These are phyloP conservation scores for Xylaria scruposa DNA, from an alignment of 495 filamentous ascomycete genomes.

Conservation along the genomic window DNA sequence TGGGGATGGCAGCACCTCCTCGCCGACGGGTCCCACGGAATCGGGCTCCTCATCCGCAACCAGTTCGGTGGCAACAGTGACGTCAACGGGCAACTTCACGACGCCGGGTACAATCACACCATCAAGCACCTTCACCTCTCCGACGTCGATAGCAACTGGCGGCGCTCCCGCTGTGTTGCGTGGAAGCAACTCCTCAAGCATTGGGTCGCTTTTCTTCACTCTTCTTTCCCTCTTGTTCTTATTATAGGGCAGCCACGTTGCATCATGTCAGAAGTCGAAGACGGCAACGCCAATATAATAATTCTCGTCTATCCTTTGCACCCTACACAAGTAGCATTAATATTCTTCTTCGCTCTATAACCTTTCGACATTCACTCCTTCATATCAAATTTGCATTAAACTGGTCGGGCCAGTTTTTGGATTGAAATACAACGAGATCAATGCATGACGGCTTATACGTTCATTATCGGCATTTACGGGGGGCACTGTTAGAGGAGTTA, in stretches of 20 bases:
- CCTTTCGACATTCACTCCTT: conserved; percentile 1
- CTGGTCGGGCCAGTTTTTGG: background rate
- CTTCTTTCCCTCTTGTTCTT: conserved; percentile 26
- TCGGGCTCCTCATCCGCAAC: conserved; percentile 1
- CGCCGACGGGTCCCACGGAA: background rate
- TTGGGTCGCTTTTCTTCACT: conserved; percentile 8
- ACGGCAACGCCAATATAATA: background rate
- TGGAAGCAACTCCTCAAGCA: background rate
- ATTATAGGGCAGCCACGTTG: background rate
- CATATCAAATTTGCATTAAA: background rate
- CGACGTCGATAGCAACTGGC: conserved; percentile 11
- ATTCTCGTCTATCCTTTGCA: conserved; percentile 7
- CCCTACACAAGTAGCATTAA: conserved; percentile 5
- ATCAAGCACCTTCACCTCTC: background rate
- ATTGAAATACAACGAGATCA: background rate
- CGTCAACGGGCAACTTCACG: background rate
- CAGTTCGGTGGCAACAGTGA: conserved; percentile 1
- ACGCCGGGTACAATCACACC: background rate
- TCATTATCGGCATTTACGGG: conserved; percentile 15
- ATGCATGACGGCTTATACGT: background rate
- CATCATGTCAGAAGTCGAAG: background rate
- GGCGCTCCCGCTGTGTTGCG: conserved; percentile 17
- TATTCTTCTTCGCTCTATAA: background rate
- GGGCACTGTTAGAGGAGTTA: conserved; percentile 10
- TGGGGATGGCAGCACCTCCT: background rate